Percentiles rank a stretch among this genome's conserved stretches.
Conservation (phyloP, 1,284 basidiomycete genomes). For the Coniferiporia weirii region DNA sequence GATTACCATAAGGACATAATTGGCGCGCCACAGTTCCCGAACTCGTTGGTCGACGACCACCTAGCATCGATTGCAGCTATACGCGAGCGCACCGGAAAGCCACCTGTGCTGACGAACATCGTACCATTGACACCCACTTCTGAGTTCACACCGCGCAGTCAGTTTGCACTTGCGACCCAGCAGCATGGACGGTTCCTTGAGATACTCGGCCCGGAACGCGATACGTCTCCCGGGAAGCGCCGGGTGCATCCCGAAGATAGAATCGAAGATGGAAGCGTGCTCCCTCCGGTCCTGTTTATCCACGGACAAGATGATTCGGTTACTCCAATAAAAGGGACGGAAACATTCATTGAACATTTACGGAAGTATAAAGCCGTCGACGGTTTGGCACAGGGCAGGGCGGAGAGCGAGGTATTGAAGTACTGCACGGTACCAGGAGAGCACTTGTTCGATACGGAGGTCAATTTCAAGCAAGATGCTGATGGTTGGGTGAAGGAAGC, state of each 20-base stretch:
- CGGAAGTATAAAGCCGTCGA: slow-evolving; percentile 9
- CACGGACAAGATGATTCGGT: slow-evolving; percentile 8
- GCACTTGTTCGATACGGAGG: slow-evolving; percentile 10
- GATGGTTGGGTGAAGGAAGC: slow-evolving; percentile 7
- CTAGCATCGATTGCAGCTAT: background rate
- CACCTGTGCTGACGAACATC: slow-evolving; percentile 6
- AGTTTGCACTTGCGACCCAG: background rate
- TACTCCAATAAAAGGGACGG: slow-evolving; percentile 6
- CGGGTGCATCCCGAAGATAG: slow-evolving; percentile 12
- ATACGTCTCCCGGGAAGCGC: slow-evolving; percentile 5
- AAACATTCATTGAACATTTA: slow-evolving; percentile 8
- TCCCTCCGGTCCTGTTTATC: slow-evolving; percentile 9
- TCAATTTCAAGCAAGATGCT: background rate
- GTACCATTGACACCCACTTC: background rate
- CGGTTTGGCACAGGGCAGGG: slow-evolving; percentile 1
- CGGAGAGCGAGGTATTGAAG: slow-evolving; percentile 2
- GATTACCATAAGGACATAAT: slow-evolving; percentile 9
- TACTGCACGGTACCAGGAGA: slow-evolving; percentile 11
- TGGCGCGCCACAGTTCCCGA: slow-evolving; percentile 2
- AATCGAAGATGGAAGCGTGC: slow-evolving; percentile 4
- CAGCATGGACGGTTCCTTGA: slow-evolving; percentile 15
- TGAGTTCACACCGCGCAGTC: background rate
- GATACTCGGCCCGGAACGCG: slow-evolving; percentile 6
- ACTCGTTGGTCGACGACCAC: slow-evolving; percentile 8
- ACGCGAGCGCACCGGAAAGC: background rate